Conservation (phyloP, 1,284 basidiomycete species). For the Leccinum pachyderme region DNA sequence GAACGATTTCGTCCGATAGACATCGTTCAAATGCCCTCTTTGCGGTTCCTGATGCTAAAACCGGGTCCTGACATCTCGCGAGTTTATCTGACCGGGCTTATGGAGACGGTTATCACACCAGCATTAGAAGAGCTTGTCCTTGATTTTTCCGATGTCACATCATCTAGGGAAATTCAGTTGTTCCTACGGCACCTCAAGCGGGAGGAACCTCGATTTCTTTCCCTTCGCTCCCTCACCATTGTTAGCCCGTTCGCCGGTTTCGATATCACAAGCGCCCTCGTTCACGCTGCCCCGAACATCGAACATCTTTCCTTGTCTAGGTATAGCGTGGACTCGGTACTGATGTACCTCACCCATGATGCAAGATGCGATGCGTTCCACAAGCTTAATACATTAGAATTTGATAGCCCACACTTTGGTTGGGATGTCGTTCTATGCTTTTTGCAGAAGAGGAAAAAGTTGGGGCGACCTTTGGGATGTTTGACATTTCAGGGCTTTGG, state of each 20-base stretch:
- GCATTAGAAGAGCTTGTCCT: conserved; percentile 24
- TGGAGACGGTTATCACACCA: conserved; percentile 27
- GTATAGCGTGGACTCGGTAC: conserved; percentile 24
- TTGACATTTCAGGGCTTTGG: conserved; percentile 25
- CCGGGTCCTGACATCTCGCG: conserved; percentile 33
- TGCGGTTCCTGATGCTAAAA: conserved; percentile 23
- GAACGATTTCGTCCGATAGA: conserved; percentile 11
- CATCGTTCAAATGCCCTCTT: conserved; percentile 19
- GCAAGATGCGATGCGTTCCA: conserved; percentile 30
- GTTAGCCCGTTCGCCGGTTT: conserved; percentile 28
- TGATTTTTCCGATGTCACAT: conserved; percentile 26
- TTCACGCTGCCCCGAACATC: conserved; percentile 27
- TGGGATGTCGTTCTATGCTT: conserved; percentile 32
- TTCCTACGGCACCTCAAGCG: conserved; percentile 32
- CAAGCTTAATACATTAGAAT: conserved; percentile 16
- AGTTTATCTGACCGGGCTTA: conserved; percentile 23
- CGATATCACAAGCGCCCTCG: conserved; percentile 26
- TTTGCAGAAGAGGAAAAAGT: conserved; percentile 23
- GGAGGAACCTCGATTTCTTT: conserved; percentile 26
- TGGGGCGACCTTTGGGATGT: conserved; percentile 19
- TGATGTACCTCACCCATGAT: conserved; percentile 28
- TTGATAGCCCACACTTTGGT: conserved; percentile 30
- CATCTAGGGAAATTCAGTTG: conserved; percentile 29
- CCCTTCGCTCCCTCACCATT: conserved; percentile 18
- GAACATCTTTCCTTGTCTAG: conserved; percentile 28